phyloP scores from a whole-genome alignment of 2,329 filamentous ascomycete genomes.

The Niveomyces coronatus region DNA sequence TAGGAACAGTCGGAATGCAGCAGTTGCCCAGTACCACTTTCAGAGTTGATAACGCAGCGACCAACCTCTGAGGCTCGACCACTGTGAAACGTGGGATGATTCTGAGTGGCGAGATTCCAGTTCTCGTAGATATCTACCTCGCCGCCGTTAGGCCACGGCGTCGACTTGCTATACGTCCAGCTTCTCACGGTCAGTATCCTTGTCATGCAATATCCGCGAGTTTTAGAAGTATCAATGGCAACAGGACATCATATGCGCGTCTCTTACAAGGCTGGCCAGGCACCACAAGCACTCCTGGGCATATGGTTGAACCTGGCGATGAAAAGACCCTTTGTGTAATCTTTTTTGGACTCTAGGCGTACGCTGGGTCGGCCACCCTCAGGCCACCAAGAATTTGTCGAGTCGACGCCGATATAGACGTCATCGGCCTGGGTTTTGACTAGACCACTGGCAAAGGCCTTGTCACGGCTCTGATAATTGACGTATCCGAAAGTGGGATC shows the following conservation, averaged over 20 bases:
- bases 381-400: conserved; percentile 12
- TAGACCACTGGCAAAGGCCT: conserved; percentile 26
- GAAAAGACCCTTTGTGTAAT: conserved; percentile 57
- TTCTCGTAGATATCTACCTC: conserved; percentile 62
- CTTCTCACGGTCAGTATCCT: conserved; percentile 11
- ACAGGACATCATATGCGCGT: background rate
- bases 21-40: background rate
- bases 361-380: conserved; percentile 42
- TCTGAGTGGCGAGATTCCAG: conserved; percentile 44
- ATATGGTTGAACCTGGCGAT: conserved; percentile 61
- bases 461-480: conserved; percentile 32
- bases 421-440: conserved; percentile 21
- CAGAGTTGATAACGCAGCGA: conserved; percentile 29
- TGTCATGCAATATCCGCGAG: background rate
- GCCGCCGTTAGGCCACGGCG: conserved; percentile 50
- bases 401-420: conserved; percentile 31
- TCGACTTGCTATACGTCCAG: conserved; percentile 35
- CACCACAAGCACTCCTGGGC: conserved; percentile 54
- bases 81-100: conserved; percentile 52
- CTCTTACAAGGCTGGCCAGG: conserved; percentile 59
- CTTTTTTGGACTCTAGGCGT: conserved; percentile 51
- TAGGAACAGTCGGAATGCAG: background rate
- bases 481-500: conserved; percentile 61
- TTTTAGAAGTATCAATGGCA: no score
- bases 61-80: conserved; percentile 20